Base-by-base conservation (phyloP, 176 grass and related monocot genomes). In the Otatea glauca region DNA sequence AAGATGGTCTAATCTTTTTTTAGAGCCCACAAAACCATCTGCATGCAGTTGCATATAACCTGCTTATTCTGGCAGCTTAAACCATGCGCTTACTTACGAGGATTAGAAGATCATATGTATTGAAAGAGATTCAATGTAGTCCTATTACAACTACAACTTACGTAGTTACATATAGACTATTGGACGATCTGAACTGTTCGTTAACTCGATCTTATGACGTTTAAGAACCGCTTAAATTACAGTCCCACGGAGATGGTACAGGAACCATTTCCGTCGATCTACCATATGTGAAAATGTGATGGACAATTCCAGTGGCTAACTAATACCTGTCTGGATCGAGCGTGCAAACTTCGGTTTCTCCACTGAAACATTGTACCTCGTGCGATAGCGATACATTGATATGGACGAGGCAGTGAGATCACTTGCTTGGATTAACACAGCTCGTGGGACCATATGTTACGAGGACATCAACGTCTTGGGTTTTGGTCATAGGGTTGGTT, bases 301-400 rank as follows among this genome's bases (percentile, higher is more conserved):
- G 50, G 78, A 18, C 78, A 29, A 29, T 41, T 70, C 45, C 44
- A 15, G 47, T 25, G 9, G 27, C 16, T 58, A 54, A 39, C 11
- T 45, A 15, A 15, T 39, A 39, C 16, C 32, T 32, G 41, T 81
- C 82, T 75, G 24, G 41, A 85, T 89, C 70, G 70, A 81, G 39
- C 76, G 82, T 89, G 82, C 82, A 69, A 53, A 75, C 68, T 68
- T 74, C 5, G 70, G 63, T 70, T 85, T 81, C 63, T 85, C 82
- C 72, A 63, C 82, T 5, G 82, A 62, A 85, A 11, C 61, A 61
- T 89, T 89, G 87, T 61, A 27, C 7, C 81, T 68, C 88, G 88
- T 76, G 77, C 10, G 88, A 81, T 4, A 18, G 70, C 6, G 86
- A 82, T 2, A 48, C 11, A 47, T 5, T 4, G 51, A 27, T 42